These are phyloP conservation scores for Mycosarcoma mackinlayi DNA, from an alignment of 1,284 basidiomycete species.

Conservation along the genomic window DNA sequence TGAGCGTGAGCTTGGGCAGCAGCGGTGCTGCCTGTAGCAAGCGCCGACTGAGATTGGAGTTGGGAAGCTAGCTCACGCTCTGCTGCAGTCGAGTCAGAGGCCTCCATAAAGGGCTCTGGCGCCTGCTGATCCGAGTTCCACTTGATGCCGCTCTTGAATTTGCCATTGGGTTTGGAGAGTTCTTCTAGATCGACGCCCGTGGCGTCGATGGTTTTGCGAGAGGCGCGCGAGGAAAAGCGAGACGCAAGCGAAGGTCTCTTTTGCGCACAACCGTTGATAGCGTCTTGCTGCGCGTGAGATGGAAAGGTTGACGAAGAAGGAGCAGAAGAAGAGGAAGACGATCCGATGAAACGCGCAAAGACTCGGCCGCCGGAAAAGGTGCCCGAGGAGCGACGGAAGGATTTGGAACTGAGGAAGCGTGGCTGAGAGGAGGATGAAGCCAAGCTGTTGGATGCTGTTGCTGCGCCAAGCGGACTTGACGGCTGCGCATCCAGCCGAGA, in stretches of 20 bases:
- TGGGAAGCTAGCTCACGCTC: constrained; percentile 15
- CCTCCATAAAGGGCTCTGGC: constrained; percentile 54
- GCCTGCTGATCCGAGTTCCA: constrained; percentile 35
- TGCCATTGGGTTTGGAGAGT: constrained; percentile 45
- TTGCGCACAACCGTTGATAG: constrained; percentile 4
- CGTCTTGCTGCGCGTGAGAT: neutral
- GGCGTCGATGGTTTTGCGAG: constrained; percentile 21
- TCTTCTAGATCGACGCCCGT: constrained; percentile 39
- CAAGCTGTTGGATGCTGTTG: neutral
- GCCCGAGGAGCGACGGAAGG: constrained; percentile 28
- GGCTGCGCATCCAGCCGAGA: constrained; percentile 23
- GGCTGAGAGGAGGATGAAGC: constrained; percentile 13
- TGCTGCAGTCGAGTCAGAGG: constrained; percentile 19
- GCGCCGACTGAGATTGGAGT: constrained; percentile 12
- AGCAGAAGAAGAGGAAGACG: constrained; percentile 10
- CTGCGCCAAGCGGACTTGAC: constrained; percentile 12
- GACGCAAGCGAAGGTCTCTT: constrained; percentile 29
- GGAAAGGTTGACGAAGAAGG: no score
- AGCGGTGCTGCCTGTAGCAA: constrained; percentile 48
- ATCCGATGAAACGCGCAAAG: constrained; percentile 21
- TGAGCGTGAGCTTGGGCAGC: constrained; percentile 49
- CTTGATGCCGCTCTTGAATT: constrained; percentile 55
- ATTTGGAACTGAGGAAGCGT: constrained; percentile 19
- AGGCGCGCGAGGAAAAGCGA: constrained; percentile 28
- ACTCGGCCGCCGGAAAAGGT: constrained; percentile 17